A percentile compares a stretch with the other conserved stretches of the same genome.
Conservation (phyloP, 176 grass and related monocot genomes). For the Urochloa ruziziensis region DNA sequence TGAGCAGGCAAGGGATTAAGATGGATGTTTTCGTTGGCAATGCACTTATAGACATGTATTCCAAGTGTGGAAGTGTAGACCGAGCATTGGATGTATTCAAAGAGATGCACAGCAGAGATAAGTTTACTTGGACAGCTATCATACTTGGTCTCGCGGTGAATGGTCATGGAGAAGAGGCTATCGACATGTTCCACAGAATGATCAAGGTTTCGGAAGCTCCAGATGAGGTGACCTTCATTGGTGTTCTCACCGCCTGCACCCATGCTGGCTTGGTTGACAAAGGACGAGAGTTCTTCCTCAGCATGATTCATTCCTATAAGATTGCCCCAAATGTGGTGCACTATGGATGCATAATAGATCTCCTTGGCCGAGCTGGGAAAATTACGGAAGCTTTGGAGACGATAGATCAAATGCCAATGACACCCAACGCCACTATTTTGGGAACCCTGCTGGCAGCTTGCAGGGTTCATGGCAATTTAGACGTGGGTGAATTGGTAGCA, state of each 20-base stretch:
- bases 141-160: slow-evolving; percentile 80
- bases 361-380: slow-evolving; percentile 65
- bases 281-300: slow-evolving; percentile 61
- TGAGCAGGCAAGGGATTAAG: slow-evolving; percentile 59
- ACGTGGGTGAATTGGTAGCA: slow-evolving; percentile 74
- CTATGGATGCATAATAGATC: slow-evolving; percentile 82
- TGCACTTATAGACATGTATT: slow-evolving; percentile 87
- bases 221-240: slow-evolving; percentile 70
- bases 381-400: slow-evolving; percentile 65
- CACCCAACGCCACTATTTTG: slow-evolving; percentile 62
- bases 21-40: slow-evolving; percentile 60
- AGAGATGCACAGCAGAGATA: slow-evolving; percentile 61
- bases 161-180: slow-evolving; percentile 54
- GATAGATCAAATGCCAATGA: slow-evolving; percentile 78
- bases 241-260: slow-evolving; percentile 73
- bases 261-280: slow-evolving; percentile 68
- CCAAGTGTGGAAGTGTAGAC: slow-evolving; percentile 61
- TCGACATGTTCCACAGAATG: slow-evolving; percentile 72
- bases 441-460: slow-evolving; percentile 69
- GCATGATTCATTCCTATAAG: slow-evolving; percentile 49
- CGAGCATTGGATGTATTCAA: slow-evolving; percentile 62
- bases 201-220: slow-evolving; percentile 45
- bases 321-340: slow-evolving; percentile 68
- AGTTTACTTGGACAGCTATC: slow-evolving; percentile 61
- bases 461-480: slow-evolving; percentile 60